Evolutionary conservation across 139 green algal species (phyloP).

Genomic region (Spirogloea muscicola): DNA sequence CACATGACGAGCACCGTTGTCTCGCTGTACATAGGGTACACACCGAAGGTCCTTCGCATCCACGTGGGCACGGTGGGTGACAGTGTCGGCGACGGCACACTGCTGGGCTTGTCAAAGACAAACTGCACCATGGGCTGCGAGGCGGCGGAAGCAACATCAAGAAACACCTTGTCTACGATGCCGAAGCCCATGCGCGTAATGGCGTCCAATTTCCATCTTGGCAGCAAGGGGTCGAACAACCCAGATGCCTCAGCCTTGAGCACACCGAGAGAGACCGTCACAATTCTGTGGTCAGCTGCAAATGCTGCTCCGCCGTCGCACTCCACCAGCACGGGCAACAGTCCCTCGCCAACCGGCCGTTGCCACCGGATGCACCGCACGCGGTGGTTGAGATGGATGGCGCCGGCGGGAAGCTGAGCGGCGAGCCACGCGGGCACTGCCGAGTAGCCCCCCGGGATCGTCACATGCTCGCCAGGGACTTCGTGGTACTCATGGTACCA

Average conservation of each 20-base stretch:
- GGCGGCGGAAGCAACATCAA: too few relatives aligned
- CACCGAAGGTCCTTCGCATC: constrained; percentile 6
- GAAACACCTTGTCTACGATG: constrained; percentile 57
- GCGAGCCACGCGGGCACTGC: too few relatives aligned
- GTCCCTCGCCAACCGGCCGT: too few relatives aligned
- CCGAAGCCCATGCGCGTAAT: constrained; percentile 49
- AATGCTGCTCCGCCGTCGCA: constrained; percentile 21
- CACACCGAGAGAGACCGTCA: constrained; percentile 51
- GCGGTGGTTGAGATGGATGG: too few relatives aligned
- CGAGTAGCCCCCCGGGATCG: constrained; percentile 31
- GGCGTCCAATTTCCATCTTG: constrained; percentile 41
- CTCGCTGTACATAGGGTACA: constrained; percentile 25
- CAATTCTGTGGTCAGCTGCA: constrained; percentile 42
- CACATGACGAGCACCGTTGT: constrained; percentile 27
- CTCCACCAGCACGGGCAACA: too few relatives aligned
- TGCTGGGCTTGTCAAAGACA: too few relatives aligned
- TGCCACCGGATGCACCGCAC: too few relatives aligned
- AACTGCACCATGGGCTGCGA: too few relatives aligned
- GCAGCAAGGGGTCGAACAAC: constrained; percentile 53
- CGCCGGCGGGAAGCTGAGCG: too few relatives aligned
- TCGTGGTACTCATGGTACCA: constrained; percentile 35
- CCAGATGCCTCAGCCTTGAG: constrained; percentile 38
- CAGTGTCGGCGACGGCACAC: too few relatives aligned
- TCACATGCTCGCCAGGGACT: constrained; percentile 19
- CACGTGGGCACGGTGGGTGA: constrained; percentile 17